phyloP scores from a whole-genome alignment of 116 monocot genomes.

The Dioscorea cayenensis region DNA sequence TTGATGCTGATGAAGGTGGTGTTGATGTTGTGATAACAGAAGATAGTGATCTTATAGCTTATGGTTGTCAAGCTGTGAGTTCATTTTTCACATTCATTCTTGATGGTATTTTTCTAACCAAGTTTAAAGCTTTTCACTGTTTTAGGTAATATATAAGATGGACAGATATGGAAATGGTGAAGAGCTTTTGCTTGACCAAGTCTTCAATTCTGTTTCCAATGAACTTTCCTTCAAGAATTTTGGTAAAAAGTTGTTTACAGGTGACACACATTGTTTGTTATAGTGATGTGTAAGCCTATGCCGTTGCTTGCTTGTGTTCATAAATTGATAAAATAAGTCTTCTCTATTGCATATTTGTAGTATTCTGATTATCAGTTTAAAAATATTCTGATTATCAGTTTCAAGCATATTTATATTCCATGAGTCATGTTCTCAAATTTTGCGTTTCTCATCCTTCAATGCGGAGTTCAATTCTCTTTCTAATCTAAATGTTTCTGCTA shows the following conservation, averaged over 20 bases:
- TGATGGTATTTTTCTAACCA: neutral
- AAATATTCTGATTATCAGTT: no score
- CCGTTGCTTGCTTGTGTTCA: slow-evolving; percentile 1
- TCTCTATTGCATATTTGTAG: no score
- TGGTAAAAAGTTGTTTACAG: slow-evolving; percentile 66
- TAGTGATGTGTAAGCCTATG: neutral
- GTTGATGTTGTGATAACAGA: slow-evolving; percentile 84
- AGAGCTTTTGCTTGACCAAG: slow-evolving; percentile 57
- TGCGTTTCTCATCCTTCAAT: no score
- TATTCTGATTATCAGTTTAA: no score
- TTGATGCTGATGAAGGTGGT: slow-evolving; percentile 60
- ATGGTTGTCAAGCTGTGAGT: slow-evolving; percentile 54
- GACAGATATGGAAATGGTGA: slow-evolving; percentile 77
- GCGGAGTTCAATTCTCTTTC: no score
- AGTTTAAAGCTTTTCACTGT: neutral
- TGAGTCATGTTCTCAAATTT: no score
- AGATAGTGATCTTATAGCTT: slow-evolving; percentile 87
- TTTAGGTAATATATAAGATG: slow-evolving; percentile 84
- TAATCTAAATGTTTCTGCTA: no score
- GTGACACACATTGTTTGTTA: slow-evolving; percentile 5
- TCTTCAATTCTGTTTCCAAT: slow-evolving; percentile 30
- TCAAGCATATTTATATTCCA: no score
- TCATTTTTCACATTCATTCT: neutral
- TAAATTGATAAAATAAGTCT: neutral
- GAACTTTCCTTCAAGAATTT: slow-evolving; percentile 63